These are phyloP conservation scores for Xanthoconium purpureum DNA, from an alignment of 768 basidiomycete species.

Conservation along the genomic window DNA sequence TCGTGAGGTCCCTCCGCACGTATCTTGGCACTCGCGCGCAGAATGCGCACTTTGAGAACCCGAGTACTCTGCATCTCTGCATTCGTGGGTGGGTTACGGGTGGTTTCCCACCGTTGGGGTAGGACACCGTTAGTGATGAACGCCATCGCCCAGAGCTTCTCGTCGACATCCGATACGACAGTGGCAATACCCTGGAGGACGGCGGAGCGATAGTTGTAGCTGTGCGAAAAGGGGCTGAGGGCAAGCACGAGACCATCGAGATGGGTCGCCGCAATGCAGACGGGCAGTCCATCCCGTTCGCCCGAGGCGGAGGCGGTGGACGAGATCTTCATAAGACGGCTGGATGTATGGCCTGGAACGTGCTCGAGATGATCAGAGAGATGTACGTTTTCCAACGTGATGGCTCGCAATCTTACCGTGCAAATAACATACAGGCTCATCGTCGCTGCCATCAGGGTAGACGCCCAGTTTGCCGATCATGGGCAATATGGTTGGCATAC, in stretches of 20 bases:
- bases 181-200: slow-evolving; percentile 20
- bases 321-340: slow-evolving; percentile 28
- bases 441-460: slow-evolving; percentile 11
- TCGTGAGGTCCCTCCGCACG: slow-evolving; percentile 24
- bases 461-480: slow-evolving; percentile 26
- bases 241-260: slow-evolving; percentile 25
- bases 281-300: slow-evolving; percentile 5
- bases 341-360: slow-evolving; percentile 18
- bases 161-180: slow-evolving; percentile 14
- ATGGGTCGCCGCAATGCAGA: slow-evolving; percentile 26
- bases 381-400: no score
- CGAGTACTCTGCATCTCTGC: slow-evolving; percentile 24
- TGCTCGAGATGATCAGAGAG: background rate
- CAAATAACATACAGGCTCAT: slow-evolving; percentile 17
- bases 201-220: slow-evolving; percentile 28
- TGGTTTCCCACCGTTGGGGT: slow-evolving; percentile 21
- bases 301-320: background rate
- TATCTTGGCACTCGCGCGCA: slow-evolving; percentile 24
- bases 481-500: slow-evolving; percentile 22
- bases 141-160: slow-evolving; percentile 25
- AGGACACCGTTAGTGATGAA: slow-evolving; percentile 23
- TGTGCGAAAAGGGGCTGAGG: slow-evolving; percentile 24
- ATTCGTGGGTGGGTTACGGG: slow-evolving; percentile 19
- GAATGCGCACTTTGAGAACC: slow-evolving; percentile 22
- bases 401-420: slow-evolving; percentile 12